These are phyloP conservation scores for Gypsophila paniculata DNA, from an alignment of 179 eudicot species.

Conservation along the genomic window DNA sequence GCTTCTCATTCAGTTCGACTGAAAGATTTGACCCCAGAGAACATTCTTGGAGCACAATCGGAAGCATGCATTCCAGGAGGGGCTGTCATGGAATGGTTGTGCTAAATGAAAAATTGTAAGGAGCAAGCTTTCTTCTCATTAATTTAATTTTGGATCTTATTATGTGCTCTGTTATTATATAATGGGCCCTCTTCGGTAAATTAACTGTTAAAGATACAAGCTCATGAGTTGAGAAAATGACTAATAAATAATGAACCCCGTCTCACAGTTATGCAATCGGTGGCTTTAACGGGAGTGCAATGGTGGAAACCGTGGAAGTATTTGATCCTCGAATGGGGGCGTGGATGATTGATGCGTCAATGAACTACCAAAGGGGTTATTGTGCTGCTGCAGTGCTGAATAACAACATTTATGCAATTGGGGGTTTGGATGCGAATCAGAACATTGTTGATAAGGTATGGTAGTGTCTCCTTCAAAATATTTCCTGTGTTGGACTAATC, in stretches of 20 bases:
- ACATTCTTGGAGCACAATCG: constrained; percentile 35
- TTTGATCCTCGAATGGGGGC: constrained; percentile 40
- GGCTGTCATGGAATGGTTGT: constrained; percentile 31
- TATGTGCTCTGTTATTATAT: neutral
- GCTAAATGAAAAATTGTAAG: constrained; percentile 37
- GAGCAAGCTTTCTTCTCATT: neutral
- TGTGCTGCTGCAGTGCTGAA: constrained; percentile 26
- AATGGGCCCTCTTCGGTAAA: neutral
- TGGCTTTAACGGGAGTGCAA: constrained; percentile 35
- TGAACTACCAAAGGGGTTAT: constrained; percentile 36
- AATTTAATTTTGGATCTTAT: neutral
- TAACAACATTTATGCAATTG: constrained; percentile 30
- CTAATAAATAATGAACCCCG: constrained; percentile 4
- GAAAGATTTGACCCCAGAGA: constrained; percentile 47
- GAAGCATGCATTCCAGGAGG: constrained; percentile 32
- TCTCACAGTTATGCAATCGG: constrained; percentile 42
- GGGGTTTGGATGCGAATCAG: constrained; percentile 29
- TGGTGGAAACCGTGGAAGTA: constrained; percentile 42
- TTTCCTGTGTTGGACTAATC: too few relatives aligned
- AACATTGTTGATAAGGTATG: constrained; percentile 27
- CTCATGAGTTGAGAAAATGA: neutral
- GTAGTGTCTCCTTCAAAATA: too few relatives aligned
- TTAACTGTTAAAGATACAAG: neutral
- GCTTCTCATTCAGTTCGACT: constrained; percentile 30
- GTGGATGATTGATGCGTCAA: constrained; percentile 36